These are phyloP conservation scores for Lactarius trivialis DNA, from an alignment of 768 basidiomycete species.

Conservation along the genomic window DNA sequence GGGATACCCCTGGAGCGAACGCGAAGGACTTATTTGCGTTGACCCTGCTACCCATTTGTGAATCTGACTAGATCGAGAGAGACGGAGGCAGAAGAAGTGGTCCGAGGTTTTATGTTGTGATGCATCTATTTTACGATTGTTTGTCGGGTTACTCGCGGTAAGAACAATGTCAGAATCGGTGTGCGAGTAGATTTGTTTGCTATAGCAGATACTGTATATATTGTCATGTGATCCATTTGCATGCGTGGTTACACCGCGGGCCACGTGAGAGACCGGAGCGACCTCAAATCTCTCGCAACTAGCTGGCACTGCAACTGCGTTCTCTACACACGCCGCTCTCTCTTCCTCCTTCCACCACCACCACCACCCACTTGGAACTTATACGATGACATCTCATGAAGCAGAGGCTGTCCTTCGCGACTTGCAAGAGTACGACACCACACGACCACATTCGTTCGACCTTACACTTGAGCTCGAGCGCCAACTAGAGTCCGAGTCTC, in stretches of 20 bases:
- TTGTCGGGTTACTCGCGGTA: slow-evolving; percentile 6
- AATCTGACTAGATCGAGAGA: slow-evolving; percentile 12
- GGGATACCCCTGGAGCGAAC: slow-evolving; percentile 95
- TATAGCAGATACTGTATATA: too few species aligned
- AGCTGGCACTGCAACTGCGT: neutral
- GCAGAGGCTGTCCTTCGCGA: slow-evolving; percentile 16
- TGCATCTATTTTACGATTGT: slow-evolving; percentile 7
- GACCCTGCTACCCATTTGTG: slow-evolving; percentile 71
- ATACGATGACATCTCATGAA: slow-evolving; percentile 31
- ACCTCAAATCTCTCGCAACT: neutral
- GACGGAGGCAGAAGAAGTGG: neutral
- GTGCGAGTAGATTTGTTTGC: neutral
- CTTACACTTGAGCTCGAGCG: slow-evolving; percentile 74
- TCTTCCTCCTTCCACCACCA: neutral
- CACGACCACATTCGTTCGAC: slow-evolving; percentile 47
- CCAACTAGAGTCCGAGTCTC: slow-evolving; percentile 60
- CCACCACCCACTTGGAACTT: neutral
- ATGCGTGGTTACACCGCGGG: neutral
- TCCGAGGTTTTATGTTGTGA: slow-evolving; percentile 9
- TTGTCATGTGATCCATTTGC: neutral
- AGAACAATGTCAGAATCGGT: neutral
- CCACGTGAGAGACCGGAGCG: slow-evolving; percentile 12
- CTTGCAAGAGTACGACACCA: slow-evolving; percentile 24
- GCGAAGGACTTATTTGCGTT: slow-evolving; percentile 84
- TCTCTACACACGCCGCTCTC: neutral